These are phyloP conservation scores for Quercus gilva DNA, from an alignment of 306 rosid species.

Conservation along the genomic window DNA sequence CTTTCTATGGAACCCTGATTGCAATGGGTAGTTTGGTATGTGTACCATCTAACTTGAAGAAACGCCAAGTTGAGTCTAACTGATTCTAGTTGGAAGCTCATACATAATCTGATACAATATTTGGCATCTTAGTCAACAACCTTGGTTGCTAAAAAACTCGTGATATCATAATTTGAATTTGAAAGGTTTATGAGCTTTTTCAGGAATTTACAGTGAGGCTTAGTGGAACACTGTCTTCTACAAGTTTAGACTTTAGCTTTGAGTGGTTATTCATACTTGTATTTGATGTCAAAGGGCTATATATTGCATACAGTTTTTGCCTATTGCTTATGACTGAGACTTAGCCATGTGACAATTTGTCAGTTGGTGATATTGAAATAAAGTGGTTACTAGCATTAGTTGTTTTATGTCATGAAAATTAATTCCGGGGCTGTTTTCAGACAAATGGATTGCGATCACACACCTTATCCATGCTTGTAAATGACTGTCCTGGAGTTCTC, in stretches of 20 bases:
- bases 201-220: slow-evolving; percentile 15
- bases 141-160: background rate
- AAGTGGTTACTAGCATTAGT: background rate
- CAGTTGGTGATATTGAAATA: background rate
- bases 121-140: background rate
- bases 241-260: slow-evolving; percentile 1
- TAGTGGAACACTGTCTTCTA: slow-evolving; percentile 1
- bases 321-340: background rate
- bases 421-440: slow-evolving; percentile 41
- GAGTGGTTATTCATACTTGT: background rate
- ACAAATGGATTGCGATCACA: slow-evolving; percentile 72
- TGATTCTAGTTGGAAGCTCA: background rate
- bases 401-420: background rate
- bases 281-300: background rate
- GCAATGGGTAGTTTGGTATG: background rate
- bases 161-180: background rate
- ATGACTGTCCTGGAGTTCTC: slow-evolving; percentile 78
- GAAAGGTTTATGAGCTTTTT: background rate
- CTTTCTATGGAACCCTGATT: background rate
- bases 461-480: slow-evolving; percentile 81
- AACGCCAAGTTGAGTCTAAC: background rate
- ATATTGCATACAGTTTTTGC: background rate
- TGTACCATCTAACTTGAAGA: background rate
- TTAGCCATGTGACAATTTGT: background rate
- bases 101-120: background rate